phyloP scores from a whole-genome alignment of 805 yeast species.

The Candida sphagnicola region DNA sequence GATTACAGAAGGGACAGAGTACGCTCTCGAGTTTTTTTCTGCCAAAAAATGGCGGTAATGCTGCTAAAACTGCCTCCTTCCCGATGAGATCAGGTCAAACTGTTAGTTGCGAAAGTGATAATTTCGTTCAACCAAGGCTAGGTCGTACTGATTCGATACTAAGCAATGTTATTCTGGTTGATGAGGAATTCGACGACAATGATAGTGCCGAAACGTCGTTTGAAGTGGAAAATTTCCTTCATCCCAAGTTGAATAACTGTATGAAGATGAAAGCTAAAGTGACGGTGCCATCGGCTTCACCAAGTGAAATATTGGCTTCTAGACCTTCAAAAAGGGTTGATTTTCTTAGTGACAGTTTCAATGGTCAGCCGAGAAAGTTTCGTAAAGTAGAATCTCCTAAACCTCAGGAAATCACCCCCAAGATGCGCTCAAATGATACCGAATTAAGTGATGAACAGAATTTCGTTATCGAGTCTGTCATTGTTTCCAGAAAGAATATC shows the following conservation, averaged over 20 bases:
- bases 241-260: constrained; percentile 1
- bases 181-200: constrained; percentile 2
- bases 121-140: background rate
- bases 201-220: constrained; percentile 4
- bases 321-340: background rate
- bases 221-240: constrained; percentile 4
- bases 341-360: constrained; percentile 1
- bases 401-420: background rate
- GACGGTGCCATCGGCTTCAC: too few relatives aligned
- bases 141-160: background rate
- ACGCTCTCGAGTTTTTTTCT: constrained; percentile 26
- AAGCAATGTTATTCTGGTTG: background rate
- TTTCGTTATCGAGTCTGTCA: constrained; percentile 47
- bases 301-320: background rate
- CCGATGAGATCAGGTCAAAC: background rate
- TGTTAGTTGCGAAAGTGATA: background rate
- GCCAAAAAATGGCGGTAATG: background rate
- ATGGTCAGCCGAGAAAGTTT: constrained; percentile 1
- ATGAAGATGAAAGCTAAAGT: background rate
- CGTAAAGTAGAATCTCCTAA: background rate
- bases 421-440: background rate
- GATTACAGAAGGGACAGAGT: constrained; percentile 14
- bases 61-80: background rate
- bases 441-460: constrained; percentile 39
- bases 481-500: constrained; percentile 48